Evolutionary conservation across 2,329 filamentous ascomycete genomes (phyloP).

Genomic region (Hymenoscyphus scutula): DNA sequence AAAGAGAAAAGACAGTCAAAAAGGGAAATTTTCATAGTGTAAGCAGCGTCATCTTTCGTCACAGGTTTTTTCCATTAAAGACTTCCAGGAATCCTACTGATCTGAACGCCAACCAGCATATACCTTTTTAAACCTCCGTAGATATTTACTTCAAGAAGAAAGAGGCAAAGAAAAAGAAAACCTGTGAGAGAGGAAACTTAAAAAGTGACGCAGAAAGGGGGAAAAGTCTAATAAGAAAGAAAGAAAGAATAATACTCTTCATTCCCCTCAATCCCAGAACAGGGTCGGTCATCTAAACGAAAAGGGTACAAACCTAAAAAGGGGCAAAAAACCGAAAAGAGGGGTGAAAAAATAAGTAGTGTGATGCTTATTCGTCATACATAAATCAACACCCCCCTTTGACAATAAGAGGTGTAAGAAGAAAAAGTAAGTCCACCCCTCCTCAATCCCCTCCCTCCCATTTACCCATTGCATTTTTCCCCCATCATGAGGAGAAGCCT

Average conservation of each 20-base stretch:
- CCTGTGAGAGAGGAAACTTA: too few species aligned
- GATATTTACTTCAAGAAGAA: constrained; percentile 26
- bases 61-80: constrained; percentile 25
- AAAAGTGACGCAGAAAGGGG: too few species aligned
- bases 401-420: not conserved
- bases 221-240: too few species aligned
- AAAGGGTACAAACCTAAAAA: too few species aligned
- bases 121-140: constrained; percentile 26
- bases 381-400: constrained; percentile 13
- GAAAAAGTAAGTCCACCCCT: too few species aligned
- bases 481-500: too few species aligned
- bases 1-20: not conserved
- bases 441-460: too few species aligned
- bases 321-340: not conserved
- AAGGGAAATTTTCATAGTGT: constrained; percentile 9
- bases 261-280: not conserved
- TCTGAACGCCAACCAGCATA: constrained; percentile 25
- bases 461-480: too few species aligned
- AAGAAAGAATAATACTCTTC: not conserved
- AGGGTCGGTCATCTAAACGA: constrained; percentile 8
- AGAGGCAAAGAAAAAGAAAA: constrained; percentile 6
- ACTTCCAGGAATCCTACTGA: constrained; percentile 3
- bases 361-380: constrained; percentile 19
- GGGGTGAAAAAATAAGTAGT: not conserved
- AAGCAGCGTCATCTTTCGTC: too few species aligned